Conservation (phyloP, 768 basidiomycete species). For the Tubosaeta sp. region DNA sequence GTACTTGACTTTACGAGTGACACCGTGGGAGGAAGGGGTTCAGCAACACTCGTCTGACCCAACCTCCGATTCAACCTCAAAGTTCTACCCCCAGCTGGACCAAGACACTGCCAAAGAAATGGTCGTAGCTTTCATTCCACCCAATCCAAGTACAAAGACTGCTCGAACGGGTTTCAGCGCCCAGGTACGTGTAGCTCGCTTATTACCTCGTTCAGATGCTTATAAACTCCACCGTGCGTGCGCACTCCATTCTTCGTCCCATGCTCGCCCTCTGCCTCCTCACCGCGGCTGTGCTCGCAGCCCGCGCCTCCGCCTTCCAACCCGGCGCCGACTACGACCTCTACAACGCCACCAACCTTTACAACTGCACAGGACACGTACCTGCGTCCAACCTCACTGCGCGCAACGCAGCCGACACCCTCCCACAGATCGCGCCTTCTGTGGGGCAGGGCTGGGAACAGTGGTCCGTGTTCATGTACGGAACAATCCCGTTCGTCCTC, state of each 20-base stretch:
- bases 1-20: too few species aligned
- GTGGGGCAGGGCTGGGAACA: slow-evolving; percentile 9
- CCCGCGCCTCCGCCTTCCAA: slow-evolving; percentile 2
- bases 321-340: slow-evolving; percentile 11
- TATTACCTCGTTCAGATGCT: neutral
- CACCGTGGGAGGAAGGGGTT: too few species aligned
- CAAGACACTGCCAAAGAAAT: too few species aligned
- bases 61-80: neutral
- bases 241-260: neutral
- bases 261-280: neutral
- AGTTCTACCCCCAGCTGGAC: too few species aligned
- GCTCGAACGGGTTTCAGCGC: neutral
- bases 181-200: neutral
- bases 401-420: slow-evolving; percentile 11
- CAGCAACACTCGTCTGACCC: too few species aligned
- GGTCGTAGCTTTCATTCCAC: too few species aligned
- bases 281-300: neutral
- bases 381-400: slow-evolving; percentile 11
- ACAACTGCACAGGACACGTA: slow-evolving; percentile 14
- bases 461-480: slow-evolving; percentile 13
- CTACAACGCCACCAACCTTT: slow-evolving; percentile 12
- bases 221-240: neutral
- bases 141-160: neutral
- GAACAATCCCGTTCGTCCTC: slow-evolving; percentile 10
- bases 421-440: slow-evolving; percentile 10